These are phyloP conservation scores for Omphalotus guepiniiformis DNA, from an alignment of 768 basidiomycete species.

Conservation along the genomic window DNA sequence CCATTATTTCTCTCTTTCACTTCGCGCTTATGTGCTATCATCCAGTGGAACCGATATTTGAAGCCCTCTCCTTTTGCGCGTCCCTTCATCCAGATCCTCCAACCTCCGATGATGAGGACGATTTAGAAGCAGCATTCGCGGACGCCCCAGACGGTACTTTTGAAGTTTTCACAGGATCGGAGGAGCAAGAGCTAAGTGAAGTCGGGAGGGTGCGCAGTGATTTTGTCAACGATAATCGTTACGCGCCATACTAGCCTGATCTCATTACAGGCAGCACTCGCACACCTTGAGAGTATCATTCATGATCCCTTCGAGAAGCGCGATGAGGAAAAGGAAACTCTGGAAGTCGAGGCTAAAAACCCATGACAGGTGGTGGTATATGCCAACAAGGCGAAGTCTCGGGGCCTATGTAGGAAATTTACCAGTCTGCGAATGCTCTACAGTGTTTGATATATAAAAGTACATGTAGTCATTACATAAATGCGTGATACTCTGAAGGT, in stretches of 20 bases:
- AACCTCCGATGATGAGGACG: conserved; percentile 41
- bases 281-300: conserved; percentile 80
- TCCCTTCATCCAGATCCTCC: conserved; percentile 75
- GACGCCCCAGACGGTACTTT: conserved; percentile 50
- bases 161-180: conserved; percentile 51
- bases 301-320: conserved; percentile 39
- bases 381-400: too few species aligned
- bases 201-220: conserved; percentile 93
- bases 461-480: too few species aligned
- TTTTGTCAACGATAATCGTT: conserved; percentile 75
- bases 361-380: too few species aligned
- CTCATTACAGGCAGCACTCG: conserved; percentile 66
- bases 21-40: background rate
- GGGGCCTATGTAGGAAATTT: too few species aligned
- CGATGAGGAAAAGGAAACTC: conserved; percentile 2
- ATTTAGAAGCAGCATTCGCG: conserved; percentile 51
- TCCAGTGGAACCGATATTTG: conserved; percentile 80
- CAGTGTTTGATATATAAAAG: too few species aligned
- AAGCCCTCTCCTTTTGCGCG: conserved; percentile 81
- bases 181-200: conserved; percentile 72
- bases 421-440: too few species aligned
- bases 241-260: conserved; percentile 68
- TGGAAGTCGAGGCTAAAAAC: too few species aligned
- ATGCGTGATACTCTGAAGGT: too few species aligned
- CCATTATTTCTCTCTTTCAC: background rate